Evolutionary conservation across 192 early-diverging fungal genomes (phyloP).

Genomic region (Backusella tuberculispora): DNA sequence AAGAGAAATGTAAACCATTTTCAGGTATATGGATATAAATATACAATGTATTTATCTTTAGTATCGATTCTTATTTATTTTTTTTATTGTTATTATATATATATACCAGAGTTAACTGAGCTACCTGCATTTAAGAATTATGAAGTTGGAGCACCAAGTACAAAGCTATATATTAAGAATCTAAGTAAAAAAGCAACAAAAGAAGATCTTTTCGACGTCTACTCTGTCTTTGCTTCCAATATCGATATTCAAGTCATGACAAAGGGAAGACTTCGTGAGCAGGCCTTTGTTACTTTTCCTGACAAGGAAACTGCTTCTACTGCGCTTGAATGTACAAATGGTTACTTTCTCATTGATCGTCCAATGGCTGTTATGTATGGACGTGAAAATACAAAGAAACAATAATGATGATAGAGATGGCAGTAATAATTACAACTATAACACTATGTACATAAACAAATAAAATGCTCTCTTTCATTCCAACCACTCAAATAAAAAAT

Average conservation of each 20-base stretch:
- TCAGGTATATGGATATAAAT: conserved; percentile 14
- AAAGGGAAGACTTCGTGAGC: conserved; percentile 46
- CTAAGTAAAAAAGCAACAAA: conserved; percentile 42
- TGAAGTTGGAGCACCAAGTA: conserved; percentile 36
- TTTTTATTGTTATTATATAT: not conserved
- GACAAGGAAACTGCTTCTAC: conserved; percentile 28
- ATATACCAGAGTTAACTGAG: conserved; percentile 43
- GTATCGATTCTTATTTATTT: too few species aligned
- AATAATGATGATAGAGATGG: too few species aligned
- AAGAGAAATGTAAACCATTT: conserved; percentile 28
- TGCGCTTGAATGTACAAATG: conserved; percentile 43
- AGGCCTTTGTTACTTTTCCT: conserved; percentile 51
- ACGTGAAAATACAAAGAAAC: not conserved
- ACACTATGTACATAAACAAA: too few species aligned
- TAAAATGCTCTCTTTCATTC: too few species aligned
- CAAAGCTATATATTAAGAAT: conserved; percentile 53
- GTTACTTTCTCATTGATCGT: conserved; percentile 46
- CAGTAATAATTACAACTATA: too few species aligned
- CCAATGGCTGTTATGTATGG: conserved; percentile 50
- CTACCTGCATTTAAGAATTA: conserved; percentile 49
- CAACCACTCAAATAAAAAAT: too few species aligned
- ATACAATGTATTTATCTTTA: not conserved
- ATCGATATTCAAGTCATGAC: conserved; percentile 47
- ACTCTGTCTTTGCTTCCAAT: conserved; percentile 30
- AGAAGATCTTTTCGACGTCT: conserved; percentile 38